phyloP scores from a whole-genome alignment of 208 protist species.

The Acanthamoeba lenticulata region DNA sequence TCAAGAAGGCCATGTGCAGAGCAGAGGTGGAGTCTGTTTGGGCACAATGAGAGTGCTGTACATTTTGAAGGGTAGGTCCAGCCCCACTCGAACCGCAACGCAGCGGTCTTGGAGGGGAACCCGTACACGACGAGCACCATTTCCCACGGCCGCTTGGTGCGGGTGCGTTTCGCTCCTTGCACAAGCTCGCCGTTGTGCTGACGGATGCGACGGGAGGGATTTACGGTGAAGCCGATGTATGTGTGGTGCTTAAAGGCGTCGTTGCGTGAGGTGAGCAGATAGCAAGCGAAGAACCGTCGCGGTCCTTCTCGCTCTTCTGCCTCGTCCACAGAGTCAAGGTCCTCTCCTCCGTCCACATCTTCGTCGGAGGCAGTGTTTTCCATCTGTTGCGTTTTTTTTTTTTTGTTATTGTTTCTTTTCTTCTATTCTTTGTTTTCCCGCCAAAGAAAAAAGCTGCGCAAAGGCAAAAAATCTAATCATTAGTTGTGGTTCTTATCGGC shows the following conservation, averaged over 20 bases:
- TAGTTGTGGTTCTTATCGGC: too few species aligned
- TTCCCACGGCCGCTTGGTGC: constrained; percentile 49
- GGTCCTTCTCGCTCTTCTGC: neutral
- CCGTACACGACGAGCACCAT: constrained; percentile 57
- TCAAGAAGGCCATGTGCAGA: neutral
- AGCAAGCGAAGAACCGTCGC: constrained; percentile 27
- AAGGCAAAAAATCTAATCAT: too few species aligned
- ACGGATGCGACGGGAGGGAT: constrained; percentile 23
- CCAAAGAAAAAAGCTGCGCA: too few species aligned
- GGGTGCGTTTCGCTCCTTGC: constrained; percentile 48
- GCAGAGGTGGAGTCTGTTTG: too few species aligned
- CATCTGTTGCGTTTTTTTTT: neutral
- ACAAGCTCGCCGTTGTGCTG: constrained; percentile 71
- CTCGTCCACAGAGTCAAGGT: neutral
- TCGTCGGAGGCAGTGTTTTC: neutral
- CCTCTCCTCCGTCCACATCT: neutral
- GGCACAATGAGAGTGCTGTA: too few species aligned
- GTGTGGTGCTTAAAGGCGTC: neutral
- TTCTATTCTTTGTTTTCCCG: too few species aligned
- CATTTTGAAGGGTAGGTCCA: constrained; percentile 46
- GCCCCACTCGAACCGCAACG: constrained; percentile 63
- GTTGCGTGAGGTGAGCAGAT: constrained; percentile 55
- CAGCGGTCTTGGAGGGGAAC: constrained; percentile 38
- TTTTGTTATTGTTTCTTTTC: neutral
- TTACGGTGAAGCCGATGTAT: constrained; percentile 64